phyloP scores from a whole-genome alignment of 164 flowering plant genomes.

The Cinnamomum chago region DNA sequence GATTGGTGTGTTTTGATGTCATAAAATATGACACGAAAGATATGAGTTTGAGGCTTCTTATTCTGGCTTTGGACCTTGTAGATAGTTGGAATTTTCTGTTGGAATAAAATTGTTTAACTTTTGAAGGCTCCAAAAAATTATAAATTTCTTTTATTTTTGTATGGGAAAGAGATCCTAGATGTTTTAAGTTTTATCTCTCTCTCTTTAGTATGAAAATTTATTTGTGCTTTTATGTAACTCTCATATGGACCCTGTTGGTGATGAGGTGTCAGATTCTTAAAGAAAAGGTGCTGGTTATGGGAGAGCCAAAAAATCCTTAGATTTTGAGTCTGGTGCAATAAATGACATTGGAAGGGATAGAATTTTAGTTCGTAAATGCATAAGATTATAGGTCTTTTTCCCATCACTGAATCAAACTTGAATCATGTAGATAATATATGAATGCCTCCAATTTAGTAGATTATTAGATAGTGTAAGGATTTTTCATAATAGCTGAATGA shows the following conservation, averaged over 20 bases:
- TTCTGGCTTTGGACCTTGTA: slow-evolving; percentile 15
- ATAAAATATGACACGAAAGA: slow-evolving; percentile 13
- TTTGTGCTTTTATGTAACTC: neutral
- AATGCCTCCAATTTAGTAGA: neutral
- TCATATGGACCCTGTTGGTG: neutral
- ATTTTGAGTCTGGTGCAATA: no score
- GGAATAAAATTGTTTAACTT: slow-evolving; percentile 3
- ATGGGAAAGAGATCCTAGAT: neutral
- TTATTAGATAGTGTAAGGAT: neutral
- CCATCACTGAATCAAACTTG: no score
- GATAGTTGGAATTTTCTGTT: slow-evolving; percentile 14
- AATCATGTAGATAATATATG: no score
- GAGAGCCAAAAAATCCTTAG: no score
- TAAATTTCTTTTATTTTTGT: neutral
- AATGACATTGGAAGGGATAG: neutral
- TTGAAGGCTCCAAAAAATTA: neutral
- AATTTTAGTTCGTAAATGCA: neutral
- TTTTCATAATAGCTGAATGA: no score
- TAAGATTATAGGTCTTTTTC: neutral
- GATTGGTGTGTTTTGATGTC: slow-evolving; percentile 2
- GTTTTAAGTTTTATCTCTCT: neutral
- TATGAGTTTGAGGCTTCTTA: slow-evolving; percentile 11
- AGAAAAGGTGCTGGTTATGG: neutral
- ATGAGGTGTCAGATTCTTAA: neutral
- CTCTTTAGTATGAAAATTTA: no score